Base-by-base conservation (phyloP, 2,329 filamentous ascomycete genomes). In the Pestalotiopsis fici region DNA sequence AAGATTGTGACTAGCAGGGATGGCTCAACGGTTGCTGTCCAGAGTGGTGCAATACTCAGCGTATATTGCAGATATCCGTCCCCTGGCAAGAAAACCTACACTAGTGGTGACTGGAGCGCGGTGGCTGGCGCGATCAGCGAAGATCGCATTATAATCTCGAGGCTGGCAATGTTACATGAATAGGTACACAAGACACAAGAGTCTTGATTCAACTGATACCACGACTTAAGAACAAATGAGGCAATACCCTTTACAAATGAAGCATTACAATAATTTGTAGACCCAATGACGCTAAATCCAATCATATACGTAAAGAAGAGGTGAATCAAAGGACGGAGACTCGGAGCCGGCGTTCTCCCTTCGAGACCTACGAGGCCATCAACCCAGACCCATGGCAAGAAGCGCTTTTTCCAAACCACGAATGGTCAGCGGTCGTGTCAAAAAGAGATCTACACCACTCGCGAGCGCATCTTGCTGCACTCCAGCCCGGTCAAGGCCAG, bases 391-490 rank as follows among this genome's bases (percentile, higher is more conserved):
- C 37, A 37, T 62, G 21, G 35, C 31, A 13, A 47, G 21, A 18
- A 62, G 59, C 15, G 59, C 59, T 21, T 62, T 47, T 28, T 62
- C n/a, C 37, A 62, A 13, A 15, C 59, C 59, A 23, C 15, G 11
- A 23, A 62, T 31, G n/a, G 59, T 37, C 59, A 62, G n/a, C 5
- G 83, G 83, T 71, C 85, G 85, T 67, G 83, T 83, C 57, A 85
- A 70, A 67, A 83, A 85, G 4, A 83, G 68, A 70, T 85, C 82
- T 31, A 85, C 78, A 1, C 83, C 83, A 64, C 78, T 80, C 18
- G 78, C 79, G 66, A 82, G 81, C 0, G 83, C 82, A 66, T 85
- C 83, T 66, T 82, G 78, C 60, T 83, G 78, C 3, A 81, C 82
- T 35, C 78, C 79, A 0, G 78, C 76, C 59, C 80, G 81, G 0